phyloP scores from a whole-genome alignment of 805 yeast genomes.

The Nakazawaea anatomiae region DNA sequence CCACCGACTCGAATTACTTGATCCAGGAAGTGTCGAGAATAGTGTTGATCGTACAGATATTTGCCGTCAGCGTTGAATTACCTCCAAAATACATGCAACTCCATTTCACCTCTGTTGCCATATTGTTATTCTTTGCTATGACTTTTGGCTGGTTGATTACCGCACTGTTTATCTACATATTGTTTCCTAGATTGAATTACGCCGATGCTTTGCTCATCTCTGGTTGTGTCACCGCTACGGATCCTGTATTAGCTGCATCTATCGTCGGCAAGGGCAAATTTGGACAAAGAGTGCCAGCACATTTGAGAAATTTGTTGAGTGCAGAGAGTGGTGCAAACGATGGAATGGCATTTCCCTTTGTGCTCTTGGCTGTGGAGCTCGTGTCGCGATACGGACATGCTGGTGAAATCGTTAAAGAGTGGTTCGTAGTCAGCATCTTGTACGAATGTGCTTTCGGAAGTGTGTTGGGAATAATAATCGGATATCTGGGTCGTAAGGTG shows the following conservation, averaged over 20 bases:
- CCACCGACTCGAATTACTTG: constrained; percentile 54
- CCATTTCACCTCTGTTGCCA: constrained; percentile 74
- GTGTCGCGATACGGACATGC: constrained; percentile 62
- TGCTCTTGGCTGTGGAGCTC: constrained; percentile 61
- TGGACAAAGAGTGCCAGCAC: constrained; percentile 91
- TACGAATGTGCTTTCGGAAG: constrained; percentile 83
- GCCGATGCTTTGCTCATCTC: constrained; percentile 67
- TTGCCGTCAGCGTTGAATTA: constrained; percentile 90
- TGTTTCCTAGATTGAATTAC: constrained; percentile 65
- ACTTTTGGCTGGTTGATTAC: constrained; percentile 83
- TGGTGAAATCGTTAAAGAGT: constrained; percentile 67
- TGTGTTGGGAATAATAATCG: constrained; percentile 65
- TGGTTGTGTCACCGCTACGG: constrained; percentile 93
- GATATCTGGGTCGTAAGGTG: constrained; percentile 62
- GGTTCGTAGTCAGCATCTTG: constrained; percentile 70
- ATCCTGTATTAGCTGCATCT: constrained; percentile 92
- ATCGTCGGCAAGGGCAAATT: constrained; percentile 93
- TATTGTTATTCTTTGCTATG: constrained; percentile 82
- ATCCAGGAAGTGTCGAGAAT: constrained; percentile 81
- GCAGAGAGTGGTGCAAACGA: constrained; percentile 92
- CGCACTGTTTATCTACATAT: constrained; percentile 71
- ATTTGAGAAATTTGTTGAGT: constrained; percentile 71
- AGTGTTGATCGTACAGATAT: constrained; percentile 81
- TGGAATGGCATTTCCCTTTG: constrained; percentile 95
- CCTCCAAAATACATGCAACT: constrained; percentile 84